A percentile compares a stretch with the other conserved stretches of the same genome.
Conservation (phyloP, 768 basidiomycete species). For the Xerocomus spinulosus region DNA sequence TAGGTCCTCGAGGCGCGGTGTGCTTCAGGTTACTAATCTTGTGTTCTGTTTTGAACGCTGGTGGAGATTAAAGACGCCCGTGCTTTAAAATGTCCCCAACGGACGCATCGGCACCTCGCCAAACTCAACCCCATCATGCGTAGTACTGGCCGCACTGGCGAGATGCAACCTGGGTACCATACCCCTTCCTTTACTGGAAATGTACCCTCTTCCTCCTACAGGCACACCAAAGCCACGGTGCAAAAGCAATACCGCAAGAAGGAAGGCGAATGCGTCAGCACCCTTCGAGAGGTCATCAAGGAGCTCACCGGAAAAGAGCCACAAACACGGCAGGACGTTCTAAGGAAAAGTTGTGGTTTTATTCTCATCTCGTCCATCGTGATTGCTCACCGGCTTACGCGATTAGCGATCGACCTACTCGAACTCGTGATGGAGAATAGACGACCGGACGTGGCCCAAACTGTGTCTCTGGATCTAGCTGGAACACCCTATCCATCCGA, state of each 20-base stretch:
- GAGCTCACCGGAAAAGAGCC: constrained; percentile 16
- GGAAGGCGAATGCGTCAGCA: constrained; percentile 13
- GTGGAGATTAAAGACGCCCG: no score
- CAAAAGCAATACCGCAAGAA: constrained; percentile 24
- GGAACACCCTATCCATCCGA: neutral
- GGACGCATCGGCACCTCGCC: no score
- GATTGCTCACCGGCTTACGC: neutral
- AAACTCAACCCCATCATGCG: no score
- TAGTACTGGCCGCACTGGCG: neutral
- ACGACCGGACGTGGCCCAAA: neutral
- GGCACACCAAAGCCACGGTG: constrained; percentile 8
- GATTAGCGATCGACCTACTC: constrained; percentile 8
- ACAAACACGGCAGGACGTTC: constrained; percentile 17
- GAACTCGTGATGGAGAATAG: neutral
- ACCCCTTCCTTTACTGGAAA: neutral
- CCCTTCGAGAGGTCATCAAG: constrained; percentile 15
- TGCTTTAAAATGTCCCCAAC: no score
- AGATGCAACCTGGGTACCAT: constrained; percentile 3
- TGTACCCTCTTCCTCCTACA: neutral
- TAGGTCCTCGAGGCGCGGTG: no score
- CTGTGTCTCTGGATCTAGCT: neutral
- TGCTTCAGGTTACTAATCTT: no score
- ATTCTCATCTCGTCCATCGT: neutral
- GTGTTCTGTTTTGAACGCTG: no score
- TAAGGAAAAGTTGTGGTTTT: constrained; percentile 18